Conservation (phyloP, 352 stramenopile genomes). For the Phytophthora sansomeana region DNA sequence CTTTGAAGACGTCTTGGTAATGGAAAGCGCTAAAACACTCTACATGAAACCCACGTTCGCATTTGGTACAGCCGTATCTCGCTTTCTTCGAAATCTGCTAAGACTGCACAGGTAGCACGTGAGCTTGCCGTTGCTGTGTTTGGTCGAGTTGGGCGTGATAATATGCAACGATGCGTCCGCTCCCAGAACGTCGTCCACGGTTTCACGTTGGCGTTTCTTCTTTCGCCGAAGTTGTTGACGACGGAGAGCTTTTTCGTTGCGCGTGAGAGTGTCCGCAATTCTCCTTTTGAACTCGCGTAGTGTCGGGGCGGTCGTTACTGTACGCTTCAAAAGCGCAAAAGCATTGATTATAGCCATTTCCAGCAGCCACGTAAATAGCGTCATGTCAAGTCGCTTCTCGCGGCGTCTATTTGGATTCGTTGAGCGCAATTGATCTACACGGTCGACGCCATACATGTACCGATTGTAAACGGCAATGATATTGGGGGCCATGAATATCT, state of each 20-base stretch:
- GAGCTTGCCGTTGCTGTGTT: slow-evolving; percentile 10
- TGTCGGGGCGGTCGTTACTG: not conserved
- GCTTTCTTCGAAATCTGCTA: slow-evolving; percentile 4
- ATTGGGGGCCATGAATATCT: slow-evolving; percentile 1
- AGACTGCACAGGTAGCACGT: slow-evolving; percentile 20
- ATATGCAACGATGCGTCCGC: slow-evolving; percentile 14
- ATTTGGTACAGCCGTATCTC: slow-evolving; percentile 17
- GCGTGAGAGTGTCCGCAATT: slow-evolving; percentile 13
- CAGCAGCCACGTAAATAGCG: slow-evolving; percentile 4
- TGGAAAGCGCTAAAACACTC: slow-evolving; percentile 19
- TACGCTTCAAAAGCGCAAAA: not conserved
- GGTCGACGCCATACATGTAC: slow-evolving; percentile 16
- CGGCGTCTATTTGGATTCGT: slow-evolving; percentile 6
- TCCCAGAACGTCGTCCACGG: slow-evolving; percentile 5
- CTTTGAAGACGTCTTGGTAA: slow-evolving; percentile 18
- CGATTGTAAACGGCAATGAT: slow-evolving; percentile 15
- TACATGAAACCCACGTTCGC: slow-evolving; percentile 16
- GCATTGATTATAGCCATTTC: slow-evolving; percentile 16
- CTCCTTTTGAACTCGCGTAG: slow-evolving; percentile 10
- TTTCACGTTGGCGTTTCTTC: slow-evolving; percentile 12
- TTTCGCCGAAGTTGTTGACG: not conserved
- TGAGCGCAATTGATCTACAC: slow-evolving; percentile 3
- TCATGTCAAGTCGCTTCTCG: slow-evolving; percentile 19
- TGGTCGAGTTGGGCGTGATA: slow-evolving; percentile 15
- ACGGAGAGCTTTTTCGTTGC: not conserved